Conservation (phyloP, 2,329 filamentous ascomycete genomes). For the Basipetospora chlamydospora region DNA sequence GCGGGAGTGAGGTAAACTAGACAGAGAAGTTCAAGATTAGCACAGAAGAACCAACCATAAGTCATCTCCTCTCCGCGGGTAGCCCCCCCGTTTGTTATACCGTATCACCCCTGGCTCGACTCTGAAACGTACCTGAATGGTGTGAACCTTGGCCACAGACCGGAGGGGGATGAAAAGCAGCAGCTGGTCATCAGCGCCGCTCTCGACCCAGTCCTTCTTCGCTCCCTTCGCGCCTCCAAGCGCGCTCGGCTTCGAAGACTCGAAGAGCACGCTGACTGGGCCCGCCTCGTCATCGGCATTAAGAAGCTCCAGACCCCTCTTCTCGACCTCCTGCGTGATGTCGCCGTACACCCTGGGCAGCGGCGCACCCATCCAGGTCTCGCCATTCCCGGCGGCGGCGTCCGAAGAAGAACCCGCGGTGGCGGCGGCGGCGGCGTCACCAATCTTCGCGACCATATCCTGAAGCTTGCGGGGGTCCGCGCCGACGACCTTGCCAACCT, state of each 20-base stretch:
- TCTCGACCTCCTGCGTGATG: constrained; percentile 68
- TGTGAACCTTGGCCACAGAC: constrained; percentile 77
- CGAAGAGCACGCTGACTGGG: constrained; percentile 59
- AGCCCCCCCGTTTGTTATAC: too few relatives aligned
- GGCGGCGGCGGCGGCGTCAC: constrained; percentile 47
- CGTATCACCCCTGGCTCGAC: too few relatives aligned
- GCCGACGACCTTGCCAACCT: constrained; percentile 48
- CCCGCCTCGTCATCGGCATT: constrained; percentile 73
- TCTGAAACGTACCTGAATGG: constrained; percentile 49
- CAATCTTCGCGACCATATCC: constrained; percentile 56
- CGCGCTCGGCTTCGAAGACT: constrained; percentile 48
- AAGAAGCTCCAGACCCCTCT: constrained; percentile 68
- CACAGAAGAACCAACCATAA: too few relatives aligned
- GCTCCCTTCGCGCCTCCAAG: constrained; percentile 41
- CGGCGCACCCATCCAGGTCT: constrained; percentile 57
- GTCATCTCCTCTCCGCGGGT: too few relatives aligned
- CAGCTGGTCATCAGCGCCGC: constrained; percentile 91
- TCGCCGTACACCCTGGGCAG: constrained; percentile 72
- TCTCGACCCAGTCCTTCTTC: constrained; percentile 76
- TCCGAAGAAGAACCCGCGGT: constrained; percentile 27
- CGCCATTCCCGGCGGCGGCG: constrained; percentile 21
- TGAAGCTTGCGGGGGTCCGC: constrained; percentile 59
- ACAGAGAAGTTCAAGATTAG: constrained; percentile 16
- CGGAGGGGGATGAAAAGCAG: constrained; percentile 89
- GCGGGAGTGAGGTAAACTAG: constrained; percentile 75